phyloP scores from a whole-genome alignment of 495 filamentous ascomycete species.

The Zalerion maritima region DNA sequence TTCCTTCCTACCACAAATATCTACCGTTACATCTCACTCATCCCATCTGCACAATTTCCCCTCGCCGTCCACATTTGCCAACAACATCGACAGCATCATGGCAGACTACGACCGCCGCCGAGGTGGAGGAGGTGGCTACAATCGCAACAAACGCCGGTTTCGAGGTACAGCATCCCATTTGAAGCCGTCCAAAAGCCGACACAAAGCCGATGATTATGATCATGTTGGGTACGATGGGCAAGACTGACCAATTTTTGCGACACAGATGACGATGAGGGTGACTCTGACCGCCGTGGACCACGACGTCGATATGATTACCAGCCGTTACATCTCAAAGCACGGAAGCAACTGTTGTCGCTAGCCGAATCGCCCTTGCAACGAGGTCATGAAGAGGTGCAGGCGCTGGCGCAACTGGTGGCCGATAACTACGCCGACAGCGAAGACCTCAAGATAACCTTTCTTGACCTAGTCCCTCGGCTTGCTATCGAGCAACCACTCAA shows the following conservation, averaged over 20 bases:
- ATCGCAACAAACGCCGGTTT: conserved; percentile 62
- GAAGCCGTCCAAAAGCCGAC: too few relatives aligned
- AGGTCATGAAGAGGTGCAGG: conserved; percentile 65
- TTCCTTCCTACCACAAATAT: too few relatives aligned
- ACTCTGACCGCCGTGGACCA: conserved; percentile 57
- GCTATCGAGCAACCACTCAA: conserved; percentile 88
- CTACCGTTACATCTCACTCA: too few relatives aligned
- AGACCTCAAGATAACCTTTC: conserved; percentile 50
- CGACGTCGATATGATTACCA: conserved; percentile 70
- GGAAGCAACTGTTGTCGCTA: conserved; percentile 66
- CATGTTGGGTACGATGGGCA: too few relatives aligned
- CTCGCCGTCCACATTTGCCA: too few relatives aligned
- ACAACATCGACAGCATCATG: too few relatives aligned
- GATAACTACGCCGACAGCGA: conserved; percentile 69
- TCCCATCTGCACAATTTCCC: too few relatives aligned
- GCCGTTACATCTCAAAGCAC: conserved; percentile 57
- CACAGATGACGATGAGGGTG: conserved; percentile 43
- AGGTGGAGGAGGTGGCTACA: conserved; percentile 38
- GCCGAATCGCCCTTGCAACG: conserved; percentile 72
- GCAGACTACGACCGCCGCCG: conserved; percentile 58
- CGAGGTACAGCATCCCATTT: too few relatives aligned
- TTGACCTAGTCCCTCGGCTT: conserved; percentile 58
- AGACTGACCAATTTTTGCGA: too few relatives aligned
- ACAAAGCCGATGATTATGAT: too few relatives aligned
- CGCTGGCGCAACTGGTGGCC: conserved; percentile 59